Percentiles rank a stretch among this genome's conserved stretches.
These are phyloP conservation scores for Triticum monococcum DNA, from an alignment of 176 grass and related monocot genomes.

Conservation along the genomic window DNA sequence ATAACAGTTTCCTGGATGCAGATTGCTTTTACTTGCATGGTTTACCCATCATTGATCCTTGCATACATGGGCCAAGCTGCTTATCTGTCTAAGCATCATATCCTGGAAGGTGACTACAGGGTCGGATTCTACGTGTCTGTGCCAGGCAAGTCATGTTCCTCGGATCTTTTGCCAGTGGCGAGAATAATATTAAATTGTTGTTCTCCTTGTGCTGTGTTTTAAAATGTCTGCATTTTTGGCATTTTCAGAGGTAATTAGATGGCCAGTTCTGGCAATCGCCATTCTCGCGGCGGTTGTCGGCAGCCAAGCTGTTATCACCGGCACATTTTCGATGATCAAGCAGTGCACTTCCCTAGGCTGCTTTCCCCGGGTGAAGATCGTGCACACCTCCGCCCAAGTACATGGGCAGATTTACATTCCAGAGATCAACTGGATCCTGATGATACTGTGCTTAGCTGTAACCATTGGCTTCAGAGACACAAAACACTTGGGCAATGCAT, in stretches of 20 bases:
- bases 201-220: not conserved
- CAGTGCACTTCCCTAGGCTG: conserved; percentile 94
- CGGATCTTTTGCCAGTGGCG: conserved; percentile 4
- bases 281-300: conserved; percentile 97
- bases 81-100: conserved; percentile 91
- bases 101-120: conserved; percentile 73
- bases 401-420: conserved; percentile 98
- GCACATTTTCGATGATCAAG: conserved; percentile 96
- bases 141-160: conserved; percentile 63
- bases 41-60: conserved; percentile 94
- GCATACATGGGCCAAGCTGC: conserved; percentile 99
- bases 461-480: conserved; percentile 97
- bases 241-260: conserved; percentile 72
- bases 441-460: conserved; percentile 84
- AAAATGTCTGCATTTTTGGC: conserved; percentile 25
- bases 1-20: conserved; percentile 35
- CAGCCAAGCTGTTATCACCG: conserved; percentile 91
- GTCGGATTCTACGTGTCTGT: conserved; percentile 99
- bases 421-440: conserved; percentile 95
- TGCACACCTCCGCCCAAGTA: conserved; percentile 85
- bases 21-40: conserved; percentile 96
- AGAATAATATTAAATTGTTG: conserved; percentile 7
- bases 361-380: conserved; percentile 95
- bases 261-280: conserved; percentile 84
- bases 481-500: conserved; percentile 87